Conservation (phyloP, 192 early-diverging fungal species). For the Rhizoclosmatium globosum region DNA sequence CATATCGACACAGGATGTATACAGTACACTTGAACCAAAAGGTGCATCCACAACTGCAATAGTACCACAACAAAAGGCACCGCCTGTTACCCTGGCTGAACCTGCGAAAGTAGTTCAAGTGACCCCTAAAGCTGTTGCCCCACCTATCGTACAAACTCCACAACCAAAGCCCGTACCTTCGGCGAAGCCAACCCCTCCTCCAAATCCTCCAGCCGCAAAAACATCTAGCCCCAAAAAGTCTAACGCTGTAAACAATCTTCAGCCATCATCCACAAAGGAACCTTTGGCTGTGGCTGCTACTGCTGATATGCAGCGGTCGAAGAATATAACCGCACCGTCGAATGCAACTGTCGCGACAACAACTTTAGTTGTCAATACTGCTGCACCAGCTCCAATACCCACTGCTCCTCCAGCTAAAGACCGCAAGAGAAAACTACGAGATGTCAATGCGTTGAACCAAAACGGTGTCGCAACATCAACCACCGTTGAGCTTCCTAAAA, state of each 20-base stretch:
- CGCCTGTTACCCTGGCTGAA: neutral
- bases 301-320: neutral
- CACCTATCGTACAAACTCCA: neutral
- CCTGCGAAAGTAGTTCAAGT: neutral
- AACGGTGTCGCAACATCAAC: too few species aligned
- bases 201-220: neutral
- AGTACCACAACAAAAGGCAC: neutral
- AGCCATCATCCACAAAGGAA: neutral
- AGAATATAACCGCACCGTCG: neutral
- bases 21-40: neutral
- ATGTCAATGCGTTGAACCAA: neutral
- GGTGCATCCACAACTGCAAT: neutral
- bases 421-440: constrained; percentile 9
- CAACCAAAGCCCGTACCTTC: neutral
- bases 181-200: neutral
- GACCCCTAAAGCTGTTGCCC: neutral
- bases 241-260: neutral
- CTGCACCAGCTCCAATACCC: neutral
- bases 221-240: neutral
- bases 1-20: neutral
- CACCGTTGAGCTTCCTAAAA: neutral
- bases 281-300: neutral
- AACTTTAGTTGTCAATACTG: neutral
- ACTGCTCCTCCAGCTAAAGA: constrained; percentile 11
- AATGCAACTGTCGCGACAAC: neutral